Evolutionary conservation across 2,329 filamentous ascomycete species (phyloP).

Genomic region (Chaetomiaceae sp.): DNA sequence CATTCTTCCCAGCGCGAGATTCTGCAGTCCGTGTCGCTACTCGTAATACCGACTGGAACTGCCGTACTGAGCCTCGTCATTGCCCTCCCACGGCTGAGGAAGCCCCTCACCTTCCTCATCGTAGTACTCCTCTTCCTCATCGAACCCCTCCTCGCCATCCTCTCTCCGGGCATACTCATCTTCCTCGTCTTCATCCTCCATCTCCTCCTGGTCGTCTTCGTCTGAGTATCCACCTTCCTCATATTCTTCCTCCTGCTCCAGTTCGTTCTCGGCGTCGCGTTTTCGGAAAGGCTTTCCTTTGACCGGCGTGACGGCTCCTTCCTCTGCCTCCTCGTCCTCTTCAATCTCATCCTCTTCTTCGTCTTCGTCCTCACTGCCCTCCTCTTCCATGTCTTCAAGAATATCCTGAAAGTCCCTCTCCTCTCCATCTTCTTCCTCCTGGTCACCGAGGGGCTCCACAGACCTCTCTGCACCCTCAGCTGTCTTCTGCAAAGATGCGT

Average conservation of each 20-base stretch:
- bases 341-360: constrained; percentile 13
- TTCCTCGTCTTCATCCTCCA: constrained; percentile 26
- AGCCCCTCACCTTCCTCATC: constrained; percentile 22
- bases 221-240: constrained; percentile 20
- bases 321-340: constrained; percentile 14
- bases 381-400: constrained; percentile 19
- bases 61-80: not conserved
- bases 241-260: constrained; percentile 19
- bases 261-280: constrained; percentile 17
- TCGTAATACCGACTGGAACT: not conserved
- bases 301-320: not conserved
- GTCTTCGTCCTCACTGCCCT: constrained; percentile 18
- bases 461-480: not conserved
- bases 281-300: not conserved
- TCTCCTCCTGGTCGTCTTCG: constrained; percentile 21
- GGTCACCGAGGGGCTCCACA: not conserved
- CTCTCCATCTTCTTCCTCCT: constrained; percentile 15
- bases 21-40: too few relatives aligned
- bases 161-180: constrained; percentile 30
- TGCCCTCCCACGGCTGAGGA: constrained; percentile 15
- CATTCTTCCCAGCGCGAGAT: too few relatives aligned
- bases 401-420: constrained; percentile 16
- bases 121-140: constrained; percentile 18
- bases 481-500: too few relatives aligned
- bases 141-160: constrained; percentile 26